Percentiles rank a stretch among this genome's conserved stretches.
Evolutionary conservation across 768 basidiomycete species (phyloP).

Genomic region (Hydnomerulius pinastri): DNA sequence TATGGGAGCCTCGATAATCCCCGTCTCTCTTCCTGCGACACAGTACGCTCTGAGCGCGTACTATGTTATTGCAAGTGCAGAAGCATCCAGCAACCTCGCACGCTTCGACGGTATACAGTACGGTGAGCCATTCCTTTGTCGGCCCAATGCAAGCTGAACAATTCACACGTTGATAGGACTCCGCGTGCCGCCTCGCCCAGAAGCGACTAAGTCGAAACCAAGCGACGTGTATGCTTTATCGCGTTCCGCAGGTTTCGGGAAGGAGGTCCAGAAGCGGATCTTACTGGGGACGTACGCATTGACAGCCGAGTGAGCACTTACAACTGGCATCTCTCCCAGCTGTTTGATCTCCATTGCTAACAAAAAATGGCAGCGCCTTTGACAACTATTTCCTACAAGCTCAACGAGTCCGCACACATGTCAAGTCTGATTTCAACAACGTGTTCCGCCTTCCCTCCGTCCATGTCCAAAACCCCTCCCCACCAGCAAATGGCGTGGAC

Average conservation of each 20-base stretch:
- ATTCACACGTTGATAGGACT: slow-evolving; percentile 40
- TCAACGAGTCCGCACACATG: slow-evolving; percentile 69
- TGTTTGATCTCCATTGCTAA: not conserved
- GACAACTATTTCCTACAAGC: slow-evolving; percentile 98
- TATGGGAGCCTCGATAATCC: slow-evolving; percentile 65
- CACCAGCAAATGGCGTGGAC: slow-evolving; percentile 55
- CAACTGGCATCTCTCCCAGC: not conserved
- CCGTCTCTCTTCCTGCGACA: slow-evolving; percentile 73
- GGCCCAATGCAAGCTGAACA: not conserved
- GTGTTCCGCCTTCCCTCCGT: slow-evolving; percentile 65
- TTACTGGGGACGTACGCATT: slow-evolving; percentile 90
- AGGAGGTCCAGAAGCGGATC: slow-evolving; percentile 84
- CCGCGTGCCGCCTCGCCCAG: slow-evolving; percentile 45
- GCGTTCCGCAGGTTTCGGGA: slow-evolving; percentile 74
- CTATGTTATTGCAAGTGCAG: slow-evolving; percentile 93
- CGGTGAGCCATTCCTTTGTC: slow-evolving; percentile 50
- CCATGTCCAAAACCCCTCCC: slow-evolving; percentile 17
- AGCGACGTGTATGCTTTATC: slow-evolving; percentile 63
- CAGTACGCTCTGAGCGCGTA: slow-evolving; percentile 86
- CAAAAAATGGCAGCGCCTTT: slow-evolving; percentile 66
- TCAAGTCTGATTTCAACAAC: slow-evolving; percentile 72
- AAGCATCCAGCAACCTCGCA: slow-evolving; percentile 90
- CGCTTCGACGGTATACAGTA: slow-evolving; percentile 88
- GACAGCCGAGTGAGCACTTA: slow-evolving; percentile 74
- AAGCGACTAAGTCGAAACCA: slow-evolving; percentile 47